phyloP scores from a whole-genome alignment of 2,329 filamentous ascomycete species.

The Calycina herbarum region DNA sequence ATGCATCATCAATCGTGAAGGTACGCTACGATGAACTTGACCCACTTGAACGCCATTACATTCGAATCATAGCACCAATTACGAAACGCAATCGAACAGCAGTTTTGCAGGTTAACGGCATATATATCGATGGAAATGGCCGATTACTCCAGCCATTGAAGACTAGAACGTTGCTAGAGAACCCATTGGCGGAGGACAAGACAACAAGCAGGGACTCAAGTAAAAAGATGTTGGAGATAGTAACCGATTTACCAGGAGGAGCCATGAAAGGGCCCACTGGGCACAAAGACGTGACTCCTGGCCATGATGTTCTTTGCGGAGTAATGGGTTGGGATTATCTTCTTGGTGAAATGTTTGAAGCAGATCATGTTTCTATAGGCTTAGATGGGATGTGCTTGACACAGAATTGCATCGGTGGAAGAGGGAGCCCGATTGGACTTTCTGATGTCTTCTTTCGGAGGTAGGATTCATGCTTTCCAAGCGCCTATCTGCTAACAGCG shows the following conservation, averaged over 20 bases:
- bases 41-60: conserved; percentile 19
- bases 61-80: conserved; percentile 34
- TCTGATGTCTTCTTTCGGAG: conserved; percentile 34
- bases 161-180: neutral
- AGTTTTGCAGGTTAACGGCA: conserved; percentile 29
- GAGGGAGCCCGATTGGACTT: conserved; percentile 32
- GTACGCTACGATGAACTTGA: conserved; percentile 24
- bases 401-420: conserved; percentile 38
- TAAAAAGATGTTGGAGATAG: conserved; percentile 35
- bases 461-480: conserved; percentile 13
- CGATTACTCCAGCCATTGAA: conserved; percentile 20
- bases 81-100: conserved; percentile 20
- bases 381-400: conserved; percentile 40
- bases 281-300: conserved; percentile 16
- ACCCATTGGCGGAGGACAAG: neutral
- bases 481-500: conserved; percentile 21
- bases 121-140: conserved; percentile 31
- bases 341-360: conserved; percentile 40
- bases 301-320: conserved; percentile 26
- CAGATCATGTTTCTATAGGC: conserved; percentile 37
- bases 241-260: conserved; percentile 37
- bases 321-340: conserved; percentile 40
- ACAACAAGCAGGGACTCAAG: neutral
- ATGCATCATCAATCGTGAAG: conserved; percentile 26
- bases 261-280: conserved; percentile 23